Evolutionary conservation across 129 eudicot genomes (phyloP).

Genomic region (Silybum marianum): DNA sequence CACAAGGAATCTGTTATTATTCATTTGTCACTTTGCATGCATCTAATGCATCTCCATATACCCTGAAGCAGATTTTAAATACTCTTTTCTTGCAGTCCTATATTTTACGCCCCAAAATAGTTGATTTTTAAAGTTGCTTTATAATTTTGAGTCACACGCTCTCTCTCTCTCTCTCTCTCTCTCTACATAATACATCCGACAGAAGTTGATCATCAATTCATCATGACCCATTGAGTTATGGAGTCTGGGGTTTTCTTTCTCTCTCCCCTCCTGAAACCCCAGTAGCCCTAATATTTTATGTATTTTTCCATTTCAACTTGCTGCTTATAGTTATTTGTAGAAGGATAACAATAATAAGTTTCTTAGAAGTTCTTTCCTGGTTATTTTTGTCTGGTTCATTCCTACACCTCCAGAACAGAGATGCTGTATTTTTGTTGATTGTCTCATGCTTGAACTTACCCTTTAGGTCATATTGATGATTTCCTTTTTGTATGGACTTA

Average conservation of each 20-base stretch:
- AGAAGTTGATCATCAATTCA: not conserved
- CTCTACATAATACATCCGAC: too few species aligned
- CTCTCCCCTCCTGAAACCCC: not conserved
- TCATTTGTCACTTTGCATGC: conserved; percentile 5
- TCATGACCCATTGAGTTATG: not conserved
- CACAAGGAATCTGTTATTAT: not conserved
- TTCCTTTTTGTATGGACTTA: not conserved
- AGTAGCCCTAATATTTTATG: not conserved
- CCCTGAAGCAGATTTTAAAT: too few species aligned
- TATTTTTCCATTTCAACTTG: not conserved
- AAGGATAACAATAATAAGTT: too few species aligned
- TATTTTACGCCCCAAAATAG: too few species aligned
- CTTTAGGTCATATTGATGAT: not conserved
- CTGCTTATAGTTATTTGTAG: not conserved
- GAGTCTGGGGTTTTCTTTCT: not conserved
- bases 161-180: too few species aligned
- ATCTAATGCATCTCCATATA: not conserved
- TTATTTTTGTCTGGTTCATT: not conserved
- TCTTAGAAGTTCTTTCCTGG: not conserved
- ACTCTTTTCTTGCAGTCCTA: too few species aligned
- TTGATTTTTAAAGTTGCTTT: too few species aligned
- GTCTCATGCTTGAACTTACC: not conserved
- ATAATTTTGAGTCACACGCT: too few species aligned
- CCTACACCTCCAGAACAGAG: not conserved
- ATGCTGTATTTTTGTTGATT: not conserved